Conservation (phyloP, 163 green algal genomes). For the Volvox carteri region DNA sequence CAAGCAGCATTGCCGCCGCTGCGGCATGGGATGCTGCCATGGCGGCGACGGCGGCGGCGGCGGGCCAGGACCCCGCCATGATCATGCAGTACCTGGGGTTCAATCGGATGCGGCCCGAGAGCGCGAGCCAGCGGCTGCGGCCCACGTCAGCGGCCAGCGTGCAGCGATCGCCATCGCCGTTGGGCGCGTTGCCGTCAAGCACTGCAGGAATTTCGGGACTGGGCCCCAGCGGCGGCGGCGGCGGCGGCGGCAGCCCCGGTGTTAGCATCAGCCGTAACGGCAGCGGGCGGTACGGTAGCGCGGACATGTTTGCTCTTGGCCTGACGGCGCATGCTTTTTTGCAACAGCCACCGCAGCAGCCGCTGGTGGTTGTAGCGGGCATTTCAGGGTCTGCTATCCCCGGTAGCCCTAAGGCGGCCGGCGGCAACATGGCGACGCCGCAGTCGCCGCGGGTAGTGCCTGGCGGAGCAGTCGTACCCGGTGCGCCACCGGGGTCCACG, state of each 20-base stretch:
- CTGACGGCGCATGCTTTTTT: constrained; percentile 7
- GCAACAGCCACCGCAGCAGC: not conserved
- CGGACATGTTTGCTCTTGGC: constrained; percentile 9
- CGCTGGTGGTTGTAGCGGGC: not conserved
- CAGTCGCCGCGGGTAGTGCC: not conserved
- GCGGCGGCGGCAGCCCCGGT: not conserved
- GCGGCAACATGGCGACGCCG: not conserved
- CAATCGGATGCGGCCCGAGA: constrained; percentile 14
- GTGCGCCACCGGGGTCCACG: not conserved
- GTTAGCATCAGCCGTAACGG: not conserved
- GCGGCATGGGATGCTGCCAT: constrained; percentile 17
- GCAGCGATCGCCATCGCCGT: constrained; percentile 19
- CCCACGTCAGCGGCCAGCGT: constrained; percentile 18
- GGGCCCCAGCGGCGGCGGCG: not conserved
- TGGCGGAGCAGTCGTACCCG: not conserved
- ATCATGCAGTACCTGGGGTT: constrained; percentile 6
- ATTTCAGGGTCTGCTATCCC: not conserved
- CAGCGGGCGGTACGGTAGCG: constrained; percentile 1
- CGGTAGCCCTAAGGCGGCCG: not conserved
- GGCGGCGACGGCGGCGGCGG: constrained; percentile 16
- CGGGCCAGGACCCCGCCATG: not conserved
- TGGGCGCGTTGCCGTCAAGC: not conserved
- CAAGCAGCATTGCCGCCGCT: constrained; percentile 6
- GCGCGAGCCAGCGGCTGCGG: constrained; percentile 19
- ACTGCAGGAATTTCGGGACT: not conserved